Evolutionary conservation across 2,329 filamentous ascomycete genomes (phyloP).

Genomic region (Xylariaceae sp.): DNA sequence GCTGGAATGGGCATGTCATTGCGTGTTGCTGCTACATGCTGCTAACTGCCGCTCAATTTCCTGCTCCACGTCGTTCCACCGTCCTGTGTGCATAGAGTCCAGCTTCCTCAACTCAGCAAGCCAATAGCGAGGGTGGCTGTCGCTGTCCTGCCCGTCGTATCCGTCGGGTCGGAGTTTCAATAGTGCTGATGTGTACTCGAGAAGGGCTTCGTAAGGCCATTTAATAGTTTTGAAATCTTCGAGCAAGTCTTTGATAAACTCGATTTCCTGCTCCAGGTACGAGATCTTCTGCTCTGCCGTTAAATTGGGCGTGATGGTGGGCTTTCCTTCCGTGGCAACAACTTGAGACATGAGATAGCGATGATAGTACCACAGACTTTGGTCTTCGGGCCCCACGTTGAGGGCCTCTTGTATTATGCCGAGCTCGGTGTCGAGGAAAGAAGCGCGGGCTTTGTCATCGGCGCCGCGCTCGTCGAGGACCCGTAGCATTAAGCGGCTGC

Average conservation of each 20-base stretch:
- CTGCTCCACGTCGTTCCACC: slow-evolving; percentile 69
- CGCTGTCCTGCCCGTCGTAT: slow-evolving; percentile 38
- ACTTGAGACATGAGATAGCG: slow-evolving; percentile 76
- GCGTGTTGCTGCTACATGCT: slow-evolving; percentile 9
- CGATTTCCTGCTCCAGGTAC: slow-evolving; percentile 67
- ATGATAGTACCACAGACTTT: slow-evolving; percentile 97
- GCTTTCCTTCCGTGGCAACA: slow-evolving; percentile 43
- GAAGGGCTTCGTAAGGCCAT: slow-evolving; percentile 83
- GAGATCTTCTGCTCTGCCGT: slow-evolving; percentile 55
- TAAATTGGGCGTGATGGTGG: slow-evolving; percentile 62
- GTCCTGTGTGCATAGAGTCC: slow-evolving; percentile 68
- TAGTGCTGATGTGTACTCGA: slow-evolving; percentile 66
- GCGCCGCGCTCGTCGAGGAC: slow-evolving; percentile 69
- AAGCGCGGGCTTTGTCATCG: slow-evolving; percentile 56
- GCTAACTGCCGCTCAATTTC: slow-evolving; percentile 27
- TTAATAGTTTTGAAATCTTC: slow-evolving; percentile 57
- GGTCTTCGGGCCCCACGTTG: slow-evolving; percentile 87
- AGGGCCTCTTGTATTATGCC: slow-evolving; percentile 70
- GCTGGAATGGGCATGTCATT: slow-evolving; percentile 7
- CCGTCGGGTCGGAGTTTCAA: slow-evolving; percentile 47
- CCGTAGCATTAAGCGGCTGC: slow-evolving; percentile 75
- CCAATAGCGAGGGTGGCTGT: slow-evolving; percentile 50
- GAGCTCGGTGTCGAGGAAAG: slow-evolving; percentile 75
- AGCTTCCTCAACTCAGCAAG: slow-evolving; percentile 61
- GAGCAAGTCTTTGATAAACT: slow-evolving; percentile 64